Evolutionary conservation across 495 filamentous ascomycete species (phyloP), one percentile per base, ranked within the genome.

Genomic region (Thozetella sp.): DNA sequence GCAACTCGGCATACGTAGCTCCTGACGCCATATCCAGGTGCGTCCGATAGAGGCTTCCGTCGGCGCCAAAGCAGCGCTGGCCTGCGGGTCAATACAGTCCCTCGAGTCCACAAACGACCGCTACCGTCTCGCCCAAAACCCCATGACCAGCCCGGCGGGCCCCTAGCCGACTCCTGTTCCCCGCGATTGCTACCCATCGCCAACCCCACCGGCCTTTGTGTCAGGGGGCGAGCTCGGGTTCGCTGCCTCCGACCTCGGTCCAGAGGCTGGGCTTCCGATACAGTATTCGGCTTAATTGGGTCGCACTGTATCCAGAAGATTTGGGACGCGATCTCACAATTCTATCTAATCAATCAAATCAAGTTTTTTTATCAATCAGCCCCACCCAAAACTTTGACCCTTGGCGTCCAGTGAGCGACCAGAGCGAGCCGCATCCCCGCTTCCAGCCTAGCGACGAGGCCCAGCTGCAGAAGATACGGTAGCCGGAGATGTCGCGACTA

Each of bases 291-390:
- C n/a, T n/a, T n/a, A n/a, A n/a, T n/a, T n/a, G n/a, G n/a, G 4
- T 19, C 43, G 43, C 43, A 48, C 43, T 48, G 43, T 48, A n/a
- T 48, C n/a, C n/a, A n/a, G 43, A 48, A 10, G 20, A 9, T 11
- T 15, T 48, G 10, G 10, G n/a, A 10, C n/a, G 9, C 30, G 30
- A 15, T 15, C n/a, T 48, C 43, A 15, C 43, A 48, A 10, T 48
- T 48, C 20, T 48, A 48, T 48, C 43, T 48, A 48, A 48, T 48
- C 43, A 48, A 48, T 48, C 43, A 9, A 9, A 48, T 48, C 43
- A 48, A 48, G 43, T 48, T 48, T 48, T 37, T 37, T 48, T 48
- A 48, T 48, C 43, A 48, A 48, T 48, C 43, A 19, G 43, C 43
- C 43, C 43, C 43, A 48, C 43, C 20, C n/a, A n/a, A 10, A n/a